Base-by-base conservation (phyloP, 345 rosid species). In the Draba incana region DNA sequence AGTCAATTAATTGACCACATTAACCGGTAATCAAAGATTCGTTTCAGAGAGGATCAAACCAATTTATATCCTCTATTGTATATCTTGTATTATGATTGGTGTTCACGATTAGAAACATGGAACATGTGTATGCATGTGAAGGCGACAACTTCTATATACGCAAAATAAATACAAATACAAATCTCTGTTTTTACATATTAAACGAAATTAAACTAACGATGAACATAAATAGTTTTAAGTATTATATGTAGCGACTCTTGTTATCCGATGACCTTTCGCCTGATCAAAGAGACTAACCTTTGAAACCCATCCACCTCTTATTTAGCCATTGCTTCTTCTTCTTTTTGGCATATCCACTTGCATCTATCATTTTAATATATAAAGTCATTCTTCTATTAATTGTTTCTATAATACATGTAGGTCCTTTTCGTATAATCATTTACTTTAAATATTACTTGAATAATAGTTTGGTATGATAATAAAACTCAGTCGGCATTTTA, bases 91-190 rank as follows among this genome's bases (percentile, higher is more conserved):
- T 41, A 25, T 72, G 41, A 57, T 72, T 65, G 77, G 77, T 57
- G 61, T 14, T 65, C 77, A 65, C 77, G 77, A 73, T 57, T 65
- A 49, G 41, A 73, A 73, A 73, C 77, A 51, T 57, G 71, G 53
- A 66, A 65, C 77, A 73, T 73, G 66, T 58, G 71, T 66, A 51
- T 66, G 62, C 77, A 73, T 73, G 72, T 73, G 77, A 59, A 66
- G 61, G 71, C 43, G 62, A 58, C 67, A 73, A 66, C 16, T 65
- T 58, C 39, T 8, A 30, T 10, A 30, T 31, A 30, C 4, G 58
- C 43, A 57, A 72, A 53, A 65, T 5, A 72, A 15, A 52, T 35
- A 65, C 4, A 72, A 57, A 59, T 49, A 58, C 30, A 73, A 66
- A 73, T 51, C 2, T 50, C 41, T 43, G 12, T 4, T 47, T 33